These are phyloP conservation scores for Ensete glaucum DNA, from an alignment of 176 grass and related monocot genomes.

Conservation along the genomic window DNA sequence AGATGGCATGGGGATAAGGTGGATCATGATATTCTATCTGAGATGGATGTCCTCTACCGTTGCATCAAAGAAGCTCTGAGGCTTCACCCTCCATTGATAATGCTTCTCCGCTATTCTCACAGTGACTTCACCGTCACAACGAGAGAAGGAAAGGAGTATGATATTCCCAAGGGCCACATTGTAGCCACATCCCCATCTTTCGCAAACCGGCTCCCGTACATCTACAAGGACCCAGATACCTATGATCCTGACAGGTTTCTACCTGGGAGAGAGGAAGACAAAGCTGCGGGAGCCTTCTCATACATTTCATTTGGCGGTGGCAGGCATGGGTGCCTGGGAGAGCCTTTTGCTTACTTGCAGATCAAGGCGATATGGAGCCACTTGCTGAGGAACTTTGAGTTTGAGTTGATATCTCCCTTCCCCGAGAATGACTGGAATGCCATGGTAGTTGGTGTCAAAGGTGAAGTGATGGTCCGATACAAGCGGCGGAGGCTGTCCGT, in stretches of 20 bases:
- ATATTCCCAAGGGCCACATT: conserved; percentile 94
- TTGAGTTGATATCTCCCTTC: conserved; percentile 83
- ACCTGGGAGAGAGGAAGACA: conserved; percentile 84
- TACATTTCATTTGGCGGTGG: conserved; percentile 92
- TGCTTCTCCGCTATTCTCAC: conserved; percentile 85
- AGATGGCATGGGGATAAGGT: conserved; percentile 64
- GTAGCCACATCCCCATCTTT: conserved; percentile 80
- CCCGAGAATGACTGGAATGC: conserved; percentile 86
- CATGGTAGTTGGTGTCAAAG: conserved; percentile 93
- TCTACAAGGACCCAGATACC: conserved; percentile 73
- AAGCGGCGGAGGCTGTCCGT: conserved; percentile 61
- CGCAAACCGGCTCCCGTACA: conserved; percentile 75
- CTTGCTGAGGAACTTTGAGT: conserved; percentile 93
- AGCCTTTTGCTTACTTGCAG: conserved; percentile 89
- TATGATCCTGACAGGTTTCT: conserved; percentile 72
- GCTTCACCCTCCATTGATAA: conserved; percentile 82
- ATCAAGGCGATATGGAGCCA: conserved; percentile 95
- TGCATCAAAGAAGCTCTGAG: conserved; percentile 97
- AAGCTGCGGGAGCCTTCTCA: conserved; percentile 71
- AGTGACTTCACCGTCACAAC: conserved; percentile 70
- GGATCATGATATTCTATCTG: conserved; percentile 81
- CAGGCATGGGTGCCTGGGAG: conserved; percentile 82
- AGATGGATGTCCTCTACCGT: conserved; percentile 92
- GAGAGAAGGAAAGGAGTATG: conserved; percentile 65
- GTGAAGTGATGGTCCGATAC: conserved; percentile 76